A percentile compares a stretch with the other conserved stretches of the same genome.
Evolutionary conservation across 2,329 filamentous ascomycete genomes (phyloP).

Genomic region (Ophiostoma pallidulum): DNA sequence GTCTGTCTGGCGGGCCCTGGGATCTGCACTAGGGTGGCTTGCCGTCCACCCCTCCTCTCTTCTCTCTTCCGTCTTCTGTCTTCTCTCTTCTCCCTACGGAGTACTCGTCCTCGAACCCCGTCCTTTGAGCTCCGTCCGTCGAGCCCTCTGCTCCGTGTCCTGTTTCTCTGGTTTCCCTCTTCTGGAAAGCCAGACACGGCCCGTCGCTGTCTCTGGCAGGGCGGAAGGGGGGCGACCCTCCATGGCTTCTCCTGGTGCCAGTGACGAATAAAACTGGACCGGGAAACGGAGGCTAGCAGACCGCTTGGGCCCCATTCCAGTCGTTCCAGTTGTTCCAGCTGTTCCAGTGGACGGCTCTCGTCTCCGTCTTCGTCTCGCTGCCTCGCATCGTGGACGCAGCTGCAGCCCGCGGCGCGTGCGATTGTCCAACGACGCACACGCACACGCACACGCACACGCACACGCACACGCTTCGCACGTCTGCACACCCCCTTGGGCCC

Average conservation of each 20-base stretch:
- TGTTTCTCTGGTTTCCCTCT: not conserved
- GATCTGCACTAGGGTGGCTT: not conserved
- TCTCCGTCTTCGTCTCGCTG: too few species aligned
- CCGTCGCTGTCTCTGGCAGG: not conserved
- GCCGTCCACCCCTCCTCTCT: not conserved
- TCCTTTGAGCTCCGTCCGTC: too few species aligned
- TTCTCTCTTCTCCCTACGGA: too few species aligned
- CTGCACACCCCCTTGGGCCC: too few species aligned
- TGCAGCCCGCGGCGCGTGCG: not conserved
- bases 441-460: not conserved
- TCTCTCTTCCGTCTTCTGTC: not conserved
- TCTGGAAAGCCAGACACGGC: not conserved
- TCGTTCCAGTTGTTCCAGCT: too few species aligned
- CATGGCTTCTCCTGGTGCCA: too few species aligned
- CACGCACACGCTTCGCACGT: too few species aligned
- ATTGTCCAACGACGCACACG: conserved; percentile 6
- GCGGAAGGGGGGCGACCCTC: too few species aligned
- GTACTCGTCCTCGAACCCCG: too few species aligned
- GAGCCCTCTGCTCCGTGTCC: not conserved
- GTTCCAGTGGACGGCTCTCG: too few species aligned
- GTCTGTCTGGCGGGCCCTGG: not conserved
- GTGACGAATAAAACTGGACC: not conserved
- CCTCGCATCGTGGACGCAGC: not conserved
- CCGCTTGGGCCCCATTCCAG: conserved; percentile 1
- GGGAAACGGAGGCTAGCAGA: not conserved